Conservation (phyloP, 345 rosid genomes). For the Orychophragmus violaceus region DNA sequence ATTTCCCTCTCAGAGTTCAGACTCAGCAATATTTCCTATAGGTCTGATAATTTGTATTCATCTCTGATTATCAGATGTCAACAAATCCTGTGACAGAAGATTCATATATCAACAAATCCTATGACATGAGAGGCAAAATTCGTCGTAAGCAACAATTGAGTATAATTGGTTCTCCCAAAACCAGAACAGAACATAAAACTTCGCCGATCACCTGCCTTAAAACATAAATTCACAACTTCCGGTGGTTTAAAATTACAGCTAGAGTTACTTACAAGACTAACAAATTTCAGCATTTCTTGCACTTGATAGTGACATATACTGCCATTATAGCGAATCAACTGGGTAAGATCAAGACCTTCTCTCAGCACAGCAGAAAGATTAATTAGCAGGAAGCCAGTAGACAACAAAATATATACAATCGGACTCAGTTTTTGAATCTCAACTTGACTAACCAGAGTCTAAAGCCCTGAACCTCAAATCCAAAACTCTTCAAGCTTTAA, state of each 20-base stretch:
- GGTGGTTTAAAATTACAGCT: not conserved
- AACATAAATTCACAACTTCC: not conserved
- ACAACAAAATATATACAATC: not conserved
- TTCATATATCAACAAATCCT: not conserved
- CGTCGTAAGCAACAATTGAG: not conserved
- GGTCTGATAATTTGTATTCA: not conserved
- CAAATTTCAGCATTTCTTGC: not conserved
- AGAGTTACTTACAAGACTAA: not conserved
- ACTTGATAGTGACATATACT: not conserved
- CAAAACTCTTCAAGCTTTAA: not conserved
- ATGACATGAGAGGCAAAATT: not conserved
- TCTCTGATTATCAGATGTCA: not conserved
- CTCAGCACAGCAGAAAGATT: not conserved
- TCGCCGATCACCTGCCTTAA: not conserved
- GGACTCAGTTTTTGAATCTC: not conserved
- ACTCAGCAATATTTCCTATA: not conserved
- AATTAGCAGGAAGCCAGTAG: not conserved
- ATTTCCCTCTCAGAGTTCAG: not conserved
- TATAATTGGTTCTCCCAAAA: not conserved
- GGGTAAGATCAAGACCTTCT: slow-evolving; percentile 1
- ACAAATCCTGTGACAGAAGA: not conserved
- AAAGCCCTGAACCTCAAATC: not conserved
- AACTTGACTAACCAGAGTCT: not conserved
- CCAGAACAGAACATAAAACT: not conserved
- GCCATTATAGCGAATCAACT: not conserved